phyloP scores from a whole-genome alignment of 495 filamentous ascomycete genomes.

The Bacidia rubella region DNA sequence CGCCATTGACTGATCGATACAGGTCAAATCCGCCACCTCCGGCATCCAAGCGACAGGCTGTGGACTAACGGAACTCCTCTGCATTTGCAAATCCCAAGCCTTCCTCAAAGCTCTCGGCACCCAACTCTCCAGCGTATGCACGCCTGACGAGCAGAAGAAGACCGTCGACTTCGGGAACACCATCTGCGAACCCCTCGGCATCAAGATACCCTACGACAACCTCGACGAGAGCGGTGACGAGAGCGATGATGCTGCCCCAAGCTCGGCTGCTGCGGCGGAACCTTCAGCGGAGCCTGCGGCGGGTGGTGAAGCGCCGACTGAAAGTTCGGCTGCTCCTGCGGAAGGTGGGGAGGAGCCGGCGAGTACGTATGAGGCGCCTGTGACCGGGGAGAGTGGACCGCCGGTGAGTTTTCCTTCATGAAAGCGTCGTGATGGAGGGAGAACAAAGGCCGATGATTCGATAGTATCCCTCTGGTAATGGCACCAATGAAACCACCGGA shows the following conservation, averaged over 20 bases:
- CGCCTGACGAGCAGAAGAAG: constrained; percentile 9
- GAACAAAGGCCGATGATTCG: background rate
- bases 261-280: background rate
- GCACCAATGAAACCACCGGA: background rate
- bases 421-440: background rate
- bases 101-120: constrained; percentile 13
- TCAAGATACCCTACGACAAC: background rate
- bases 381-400: background rate
- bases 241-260: background rate
- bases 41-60: constrained; percentile 10
- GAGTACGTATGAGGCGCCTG: background rate
- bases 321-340: background rate
- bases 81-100: constrained; percentile 21
- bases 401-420: background rate
- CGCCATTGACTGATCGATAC: background rate
- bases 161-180: constrained; percentile 10
- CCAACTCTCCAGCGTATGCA: constrained; percentile 7
- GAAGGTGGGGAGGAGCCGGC: background rate
- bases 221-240: background rate
- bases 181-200: constrained; percentile 9
- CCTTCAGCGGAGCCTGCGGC: background rate
- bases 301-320: background rate
- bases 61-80: constrained; percentile 13
- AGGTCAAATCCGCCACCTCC: constrained; percentile 5
- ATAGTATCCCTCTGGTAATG: constrained; percentile 5